Percentiles rank a stretch among this genome's conserved stretches.
phyloP scores from a whole-genome alignment of 2,329 filamentous ascomycete species.

The Pleurostoma richardsiae region DNA sequence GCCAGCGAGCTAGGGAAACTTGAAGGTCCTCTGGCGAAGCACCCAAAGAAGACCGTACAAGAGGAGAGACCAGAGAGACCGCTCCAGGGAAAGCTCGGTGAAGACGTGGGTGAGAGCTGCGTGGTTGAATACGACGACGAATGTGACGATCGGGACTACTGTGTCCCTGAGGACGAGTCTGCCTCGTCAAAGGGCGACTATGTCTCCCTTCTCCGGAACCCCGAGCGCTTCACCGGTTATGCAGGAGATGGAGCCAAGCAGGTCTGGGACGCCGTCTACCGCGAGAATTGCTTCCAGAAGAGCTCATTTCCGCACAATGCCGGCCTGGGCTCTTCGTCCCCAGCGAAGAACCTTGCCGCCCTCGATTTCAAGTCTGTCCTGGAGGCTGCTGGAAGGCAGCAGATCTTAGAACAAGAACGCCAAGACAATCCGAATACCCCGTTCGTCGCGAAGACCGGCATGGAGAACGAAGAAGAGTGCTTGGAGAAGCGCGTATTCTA shows the following conservation, averaged over 20 bases:
- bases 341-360: constrained; percentile 45
- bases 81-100: constrained; percentile 76
- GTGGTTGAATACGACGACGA: constrained; percentile 97
- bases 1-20: constrained; percentile 88
- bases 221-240: constrained; percentile 94
- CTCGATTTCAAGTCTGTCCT: constrained; percentile 59
- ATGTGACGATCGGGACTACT: constrained; percentile 95
- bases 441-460: constrained; percentile 56
- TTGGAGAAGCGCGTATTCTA: constrained; percentile 99
- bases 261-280: constrained; percentile 95
- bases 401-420: constrained; percentile 56
- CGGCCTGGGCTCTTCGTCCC: constrained; percentile 40
- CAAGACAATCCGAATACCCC: constrained; percentile 49
- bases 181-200: constrained; percentile 87
- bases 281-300: constrained; percentile 89
- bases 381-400: constrained; percentile 53
- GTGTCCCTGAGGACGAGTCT: constrained; percentile 90
- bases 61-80: constrained; percentile 67
- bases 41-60: constrained; percentile 73
- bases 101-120: constrained; percentile 87
- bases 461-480: constrained; percentile 86
- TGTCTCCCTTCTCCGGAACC: constrained; percentile 88
- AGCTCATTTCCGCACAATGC: constrained; percentile 58
- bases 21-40: constrained; percentile 83
- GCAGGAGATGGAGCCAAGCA: constrained; percentile 77